phyloP scores from a whole-genome alignment of 805 yeast species.

The Ogataea paraovalis region DNA sequence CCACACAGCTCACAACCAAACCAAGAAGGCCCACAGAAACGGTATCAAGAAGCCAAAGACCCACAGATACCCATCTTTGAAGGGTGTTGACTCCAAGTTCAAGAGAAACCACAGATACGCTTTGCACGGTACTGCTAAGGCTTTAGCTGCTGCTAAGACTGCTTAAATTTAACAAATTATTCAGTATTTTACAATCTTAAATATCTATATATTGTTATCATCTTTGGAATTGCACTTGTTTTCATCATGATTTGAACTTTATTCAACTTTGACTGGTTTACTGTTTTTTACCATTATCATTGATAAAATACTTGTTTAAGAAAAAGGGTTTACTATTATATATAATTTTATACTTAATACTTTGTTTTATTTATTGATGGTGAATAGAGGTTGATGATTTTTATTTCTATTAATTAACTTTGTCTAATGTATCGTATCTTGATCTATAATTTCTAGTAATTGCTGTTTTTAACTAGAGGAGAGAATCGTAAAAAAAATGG shows the following conservation, averaged over 20 bases:
- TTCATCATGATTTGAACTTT: neutral
- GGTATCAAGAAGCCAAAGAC: constrained; percentile 99
- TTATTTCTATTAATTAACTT: neutral
- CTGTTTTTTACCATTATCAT: neutral
- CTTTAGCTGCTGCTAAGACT: constrained; percentile 68
- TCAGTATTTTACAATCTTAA: neutral
- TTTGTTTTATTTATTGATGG: neutral
- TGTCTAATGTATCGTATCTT: neutral
- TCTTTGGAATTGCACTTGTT: neutral
- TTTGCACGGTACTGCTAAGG: constrained; percentile 95
- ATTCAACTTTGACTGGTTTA: neutral
- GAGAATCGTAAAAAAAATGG: no score
- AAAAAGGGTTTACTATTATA: neutral
- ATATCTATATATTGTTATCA: neutral
- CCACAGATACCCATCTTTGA: constrained; percentile 95
- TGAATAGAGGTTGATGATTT: constrained; percentile 1
- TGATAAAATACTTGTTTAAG: neutral
- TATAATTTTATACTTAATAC: constrained; percentile 11
- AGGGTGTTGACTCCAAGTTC: constrained; percentile 99
- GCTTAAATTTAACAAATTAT: constrained; percentile 16
- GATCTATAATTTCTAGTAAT: neutral
- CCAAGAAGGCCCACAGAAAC: constrained; percentile 99
- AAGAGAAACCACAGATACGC: constrained; percentile 99
- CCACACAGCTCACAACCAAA: constrained; percentile 99
- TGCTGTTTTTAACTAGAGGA: no score